Base-by-base conservation (phyloP, 495 filamentous ascomycete genomes). In the Saxispiralis lemnorum region DNA sequence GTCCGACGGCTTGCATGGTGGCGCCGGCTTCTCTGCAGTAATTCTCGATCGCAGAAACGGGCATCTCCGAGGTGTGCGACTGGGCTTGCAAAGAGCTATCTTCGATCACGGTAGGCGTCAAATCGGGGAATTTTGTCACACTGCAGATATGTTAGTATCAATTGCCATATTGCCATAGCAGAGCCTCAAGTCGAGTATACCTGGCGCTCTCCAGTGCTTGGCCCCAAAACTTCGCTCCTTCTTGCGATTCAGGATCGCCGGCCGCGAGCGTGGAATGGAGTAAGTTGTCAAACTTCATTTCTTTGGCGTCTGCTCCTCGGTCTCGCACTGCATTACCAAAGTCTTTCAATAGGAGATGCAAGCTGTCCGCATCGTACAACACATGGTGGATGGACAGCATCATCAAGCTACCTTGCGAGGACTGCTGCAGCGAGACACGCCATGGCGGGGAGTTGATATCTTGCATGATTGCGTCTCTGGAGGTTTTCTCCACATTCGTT, bases 311-410 rank as follows among this genome's bases (percentile, higher is more conserved):
- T 2, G 0, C 66, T 19, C 2, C 31, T 3, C 16, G 50, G 36
- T 12, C 56, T 59, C 30, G 54, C 42, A 69, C 67, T 16, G 54
- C 56, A 41, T 49, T 50, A 5, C 55, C 49, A 20, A 87, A 57
- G 46, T 79, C 73, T 1, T 62, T 50, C 2, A 86, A 63, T 3
- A 87, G 65, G 1, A 60, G 38, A 13, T 68, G 62, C 5, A 93
- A 59, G 13, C 80, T 78, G 30, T 72, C 65, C 0, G 80, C 84
- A 62, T 93, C 83, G 49, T 85, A 89, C 1, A 93, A 60, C 2
- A 80, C 79, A 59, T 93, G 83, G 41, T 84, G 75, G 5, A 70
- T 66, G 12, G 65, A 72, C 35, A 81, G 63, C 32, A 67, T 55
- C 10, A 79, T 45, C 0, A 55, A 11, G 12, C 18, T 47, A 57